Percentiles rank a stretch among this genome's conserved stretches.
These are phyloP conservation scores for Kodamaea alishanica DNA, from an alignment of 1,139 yeast species.

Conservation along the genomic window DNA sequence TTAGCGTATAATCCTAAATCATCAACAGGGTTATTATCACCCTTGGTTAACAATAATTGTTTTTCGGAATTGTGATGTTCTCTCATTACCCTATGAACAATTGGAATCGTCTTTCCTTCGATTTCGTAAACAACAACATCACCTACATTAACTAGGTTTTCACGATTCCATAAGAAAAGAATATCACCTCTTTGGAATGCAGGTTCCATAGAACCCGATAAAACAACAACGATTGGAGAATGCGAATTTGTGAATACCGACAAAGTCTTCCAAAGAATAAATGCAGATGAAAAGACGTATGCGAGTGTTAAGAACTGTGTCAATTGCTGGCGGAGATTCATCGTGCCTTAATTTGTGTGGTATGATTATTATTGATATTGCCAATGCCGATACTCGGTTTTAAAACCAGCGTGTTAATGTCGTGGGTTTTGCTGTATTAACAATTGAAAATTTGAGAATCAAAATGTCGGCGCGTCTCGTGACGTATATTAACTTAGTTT, in stretches of 20 bases:
- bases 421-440: neutral
- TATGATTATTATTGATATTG: too few species aligned
- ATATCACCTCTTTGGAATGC: conserved; percentile 98
- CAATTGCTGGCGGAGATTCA: conserved; percentile 48
- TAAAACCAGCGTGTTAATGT: conserved; percentile 12
- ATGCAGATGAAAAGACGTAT: conserved; percentile 82
- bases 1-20: conserved; percentile 82
- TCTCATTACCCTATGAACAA: conserved; percentile 90
- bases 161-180: conserved; percentile 85
- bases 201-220: conserved; percentile 99
- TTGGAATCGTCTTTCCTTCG: conserved; percentile 77
- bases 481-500: conserved; percentile 1
- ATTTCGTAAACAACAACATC: conserved; percentile 95
- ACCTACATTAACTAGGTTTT: conserved; percentile 68
- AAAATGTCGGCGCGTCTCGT: neutral
- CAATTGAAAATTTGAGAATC: too few species aligned
- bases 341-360: conserved; percentile 10
- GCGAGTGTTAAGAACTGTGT: conserved; percentile 64
- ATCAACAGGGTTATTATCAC: conserved; percentile 92
- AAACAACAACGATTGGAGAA: conserved; percentile 93
- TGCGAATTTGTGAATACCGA: conserved; percentile 77
- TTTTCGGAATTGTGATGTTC: conserved; percentile 60
- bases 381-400: neutral
- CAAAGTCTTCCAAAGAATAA: conserved; percentile 85
- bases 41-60: conserved; percentile 85